Base-by-base conservation (phyloP, 805 yeast genomes). In the Saccharomycopsis selenospora region DNA sequence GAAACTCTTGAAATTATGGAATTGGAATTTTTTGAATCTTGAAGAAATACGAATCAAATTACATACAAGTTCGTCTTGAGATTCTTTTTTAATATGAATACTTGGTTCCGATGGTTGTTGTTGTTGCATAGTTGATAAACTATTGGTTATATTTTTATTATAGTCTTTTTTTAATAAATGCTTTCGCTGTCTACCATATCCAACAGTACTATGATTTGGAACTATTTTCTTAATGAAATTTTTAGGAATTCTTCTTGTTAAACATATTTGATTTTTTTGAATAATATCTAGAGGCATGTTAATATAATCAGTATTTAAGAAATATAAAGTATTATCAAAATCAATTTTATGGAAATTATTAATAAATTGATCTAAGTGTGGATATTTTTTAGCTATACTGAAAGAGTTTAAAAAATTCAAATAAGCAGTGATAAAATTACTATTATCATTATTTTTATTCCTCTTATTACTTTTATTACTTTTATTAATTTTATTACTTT, bases 131-230 rank as follows among this genome's bases (percentile, higher is more conserved):
- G 10, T 28, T 28, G 13, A n/a, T 10, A 10, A n/a, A 10, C n/a
- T 28, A n/a, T 28, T n/a, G n/a, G n/a, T 28, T 10, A 28, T 28
- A 28, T 28, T 28, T n/a, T 28, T 28, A 10, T 28, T 28, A n/a
- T n/a, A 10, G 33, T 28, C 10, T 28, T n/a, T n/a, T n/a, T n/a
- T 28, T 10, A n/a, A 10, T 28, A 10, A 6, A 33, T 20, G 20
- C 38, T 33, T 33, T 33, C 38, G 38, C 38, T 33, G 38, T 33
- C 38, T 33, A 14, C 38, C 38, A 14, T 17, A 33, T 4, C 38
- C 38, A 5, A 33, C 20, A 14, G 4, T 4, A 5, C 18, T 33
- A 14, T 14, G n/a, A 14, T 33, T 33, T 14, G 38, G 18, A 10
- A 14, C n/a, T 14, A 33, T 33, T 14, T 10, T 10, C 5, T 4